These are phyloP conservation scores for Oenanthe sinensis DNA, from an alignment of 129 eudicot genomes.

Conservation along the genomic window DNA sequence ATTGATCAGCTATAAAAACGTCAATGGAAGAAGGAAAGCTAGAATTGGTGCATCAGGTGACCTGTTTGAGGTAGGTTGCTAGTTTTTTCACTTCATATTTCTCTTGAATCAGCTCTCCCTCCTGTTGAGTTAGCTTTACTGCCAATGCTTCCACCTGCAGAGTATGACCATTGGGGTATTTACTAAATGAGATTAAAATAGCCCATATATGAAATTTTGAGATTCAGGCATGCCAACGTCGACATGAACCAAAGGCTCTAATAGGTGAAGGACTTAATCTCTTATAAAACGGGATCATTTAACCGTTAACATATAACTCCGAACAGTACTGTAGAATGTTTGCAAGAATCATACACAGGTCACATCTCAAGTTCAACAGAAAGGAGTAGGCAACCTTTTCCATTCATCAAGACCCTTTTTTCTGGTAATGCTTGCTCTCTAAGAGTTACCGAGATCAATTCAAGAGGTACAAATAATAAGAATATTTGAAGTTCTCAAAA, in stretches of 20 bases:
- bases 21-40: neutral
- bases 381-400: neutral
- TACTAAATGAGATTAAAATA: neutral
- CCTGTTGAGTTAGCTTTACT: conserved; percentile 86
- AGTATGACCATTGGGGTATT: neutral
- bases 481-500: neutral
- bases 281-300: neutral
- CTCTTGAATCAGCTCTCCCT: conserved; percentile 97
- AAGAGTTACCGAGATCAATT: neutral
- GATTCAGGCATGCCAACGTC: neutral
- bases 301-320: neutral
- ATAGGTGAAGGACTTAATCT: neutral
- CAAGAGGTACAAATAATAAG: neutral
- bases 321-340: neutral
- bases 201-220: neutral
- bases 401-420: neutral
- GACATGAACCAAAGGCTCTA: neutral
- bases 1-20: neutral
- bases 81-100: conserved; percentile 88
- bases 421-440: neutral
- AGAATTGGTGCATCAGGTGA: conserved; percentile 11
- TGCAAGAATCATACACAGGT: neutral
- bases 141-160: conserved; percentile 95
- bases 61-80: conserved; percentile 93
- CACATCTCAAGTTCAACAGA: neutral